Conservation (phyloP, 164 flowering plant species). For the Stephania japonica region DNA sequence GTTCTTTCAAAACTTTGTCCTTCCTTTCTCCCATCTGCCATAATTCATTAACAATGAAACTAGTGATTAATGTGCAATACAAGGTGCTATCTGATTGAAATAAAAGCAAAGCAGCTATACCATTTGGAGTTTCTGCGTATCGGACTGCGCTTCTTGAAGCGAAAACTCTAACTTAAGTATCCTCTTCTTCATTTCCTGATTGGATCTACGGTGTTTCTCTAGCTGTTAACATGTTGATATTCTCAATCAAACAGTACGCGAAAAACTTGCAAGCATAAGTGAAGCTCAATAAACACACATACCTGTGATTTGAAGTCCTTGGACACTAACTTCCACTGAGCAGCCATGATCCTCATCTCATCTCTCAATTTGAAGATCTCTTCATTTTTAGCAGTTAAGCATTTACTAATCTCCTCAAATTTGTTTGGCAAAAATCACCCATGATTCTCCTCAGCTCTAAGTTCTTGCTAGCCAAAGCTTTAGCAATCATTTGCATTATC, state of each 20-base stretch:
- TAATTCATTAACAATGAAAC: background rate
- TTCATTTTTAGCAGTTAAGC: slow-evolving; percentile 61
- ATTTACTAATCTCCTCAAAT: slow-evolving; percentile 58
- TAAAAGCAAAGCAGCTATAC: slow-evolving; percentile 24
- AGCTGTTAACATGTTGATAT: slow-evolving; percentile 35
- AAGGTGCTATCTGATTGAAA: too few relatives aligned
- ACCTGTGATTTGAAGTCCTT: slow-evolving; percentile 85
- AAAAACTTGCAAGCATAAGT: background rate
- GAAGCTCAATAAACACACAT: background rate
- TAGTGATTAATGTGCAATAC: background rate
- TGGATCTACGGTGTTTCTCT: slow-evolving; percentile 74
- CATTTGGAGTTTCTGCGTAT: slow-evolving; percentile 82
- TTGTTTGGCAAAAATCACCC: slow-evolving; percentile 65
- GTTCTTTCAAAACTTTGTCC: slow-evolving; percentile 76
- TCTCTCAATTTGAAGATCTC: slow-evolving; percentile 69
- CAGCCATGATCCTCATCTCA: slow-evolving; percentile 69
- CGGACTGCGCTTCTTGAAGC: slow-evolving; percentile 81
- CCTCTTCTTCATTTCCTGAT: slow-evolving; percentile 82
- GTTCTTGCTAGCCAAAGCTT: slow-evolving; percentile 52
- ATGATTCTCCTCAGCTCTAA: slow-evolving; percentile 55
- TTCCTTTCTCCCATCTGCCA: slow-evolving; percentile 81
- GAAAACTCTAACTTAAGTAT: slow-evolving; percentile 86
- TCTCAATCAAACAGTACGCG: background rate
- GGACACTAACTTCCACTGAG: slow-evolving; percentile 78
- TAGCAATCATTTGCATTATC: slow-evolving; percentile 65